Conservation (phyloP, 1,284 basidiomycete species). For the Abortiporus biennis region DNA sequence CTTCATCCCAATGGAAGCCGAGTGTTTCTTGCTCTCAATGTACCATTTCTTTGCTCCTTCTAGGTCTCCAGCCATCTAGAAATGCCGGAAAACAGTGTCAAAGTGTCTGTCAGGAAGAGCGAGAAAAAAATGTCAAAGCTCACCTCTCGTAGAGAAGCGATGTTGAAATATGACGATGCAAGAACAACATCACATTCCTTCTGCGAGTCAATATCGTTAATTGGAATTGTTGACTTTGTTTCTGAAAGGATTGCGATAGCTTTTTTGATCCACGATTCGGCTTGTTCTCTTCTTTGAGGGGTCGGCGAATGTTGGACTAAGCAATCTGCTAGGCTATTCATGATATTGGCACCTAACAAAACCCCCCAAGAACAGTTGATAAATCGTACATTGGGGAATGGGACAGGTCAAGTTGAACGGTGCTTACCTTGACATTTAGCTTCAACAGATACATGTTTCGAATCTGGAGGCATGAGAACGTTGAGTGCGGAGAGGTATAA, state of each 20-base stretch:
- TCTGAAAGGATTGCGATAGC: slow-evolving; percentile 43
- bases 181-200: slow-evolving; percentile 50
- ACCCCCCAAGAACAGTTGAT: too few species aligned
- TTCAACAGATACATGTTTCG: slow-evolving; percentile 32
- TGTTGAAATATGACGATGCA: slow-evolving; percentile 56
- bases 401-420: neutral
- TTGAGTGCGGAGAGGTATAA: slow-evolving; percentile 63
- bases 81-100: neutral
- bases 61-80: slow-evolving; percentile 46
- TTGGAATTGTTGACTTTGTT: slow-evolving; percentile 22
- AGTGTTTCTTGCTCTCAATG: slow-evolving; percentile 41
- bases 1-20: slow-evolving; percentile 40
- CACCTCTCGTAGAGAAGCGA: slow-evolving; percentile 46
- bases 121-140: neutral
- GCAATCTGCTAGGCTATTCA: slow-evolving; percentile 62
- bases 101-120: neutral
- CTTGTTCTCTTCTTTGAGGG: slow-evolving; percentile 42
- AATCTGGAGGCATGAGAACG: slow-evolving; percentile 52
- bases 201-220: slow-evolving; percentile 17
- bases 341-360: slow-evolving; percentile 57
- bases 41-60: slow-evolving; percentile 39
- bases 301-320: slow-evolving; percentile 44
- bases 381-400: slow-evolving; percentile 1
- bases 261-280: slow-evolving; percentile 56
- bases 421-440: slow-evolving; percentile 56